Evolutionary conservation across 2,329 filamentous ascomycete species (phyloP).

Genomic region (Aspergillus sp.): DNA sequence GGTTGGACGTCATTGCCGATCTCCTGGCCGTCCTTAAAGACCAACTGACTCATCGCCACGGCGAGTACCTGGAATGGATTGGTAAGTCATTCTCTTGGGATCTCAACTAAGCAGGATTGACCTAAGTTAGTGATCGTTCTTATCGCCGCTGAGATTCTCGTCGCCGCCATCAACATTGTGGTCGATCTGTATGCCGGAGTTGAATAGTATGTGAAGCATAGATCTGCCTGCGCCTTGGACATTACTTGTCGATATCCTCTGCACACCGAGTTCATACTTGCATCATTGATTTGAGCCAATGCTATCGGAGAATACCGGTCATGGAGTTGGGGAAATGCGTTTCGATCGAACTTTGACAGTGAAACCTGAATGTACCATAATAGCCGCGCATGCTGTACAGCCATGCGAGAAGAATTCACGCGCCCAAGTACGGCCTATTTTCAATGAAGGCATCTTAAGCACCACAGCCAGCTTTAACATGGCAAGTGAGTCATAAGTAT

Average conservation of each 20-base stretch:
- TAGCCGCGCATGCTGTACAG: not conserved
- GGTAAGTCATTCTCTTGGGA: slow-evolving; percentile 56
- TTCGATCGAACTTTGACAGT: not conserved
- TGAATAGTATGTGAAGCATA: slow-evolving; percentile 38
- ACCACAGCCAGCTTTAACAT: too few species aligned
- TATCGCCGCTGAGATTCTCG: slow-evolving; percentile 91
- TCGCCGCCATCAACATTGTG: slow-evolving; percentile 89
- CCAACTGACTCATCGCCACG: slow-evolving; percentile 89
- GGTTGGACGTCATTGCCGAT: slow-evolving; percentile 90
- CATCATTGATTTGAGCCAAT: slow-evolving; percentile 1
- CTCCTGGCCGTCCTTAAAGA: slow-evolving; percentile 90
- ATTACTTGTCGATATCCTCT: not conserved
- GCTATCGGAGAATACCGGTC: too few species aligned
- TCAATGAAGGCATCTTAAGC: too few species aligned
- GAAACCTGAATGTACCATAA: slow-evolving; percentile 5
- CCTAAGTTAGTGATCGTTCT: slow-evolving; percentile 75
- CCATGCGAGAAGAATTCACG: not conserved
- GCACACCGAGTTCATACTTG: not conserved
- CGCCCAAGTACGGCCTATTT: too few species aligned
- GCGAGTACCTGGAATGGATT: slow-evolving; percentile 86
- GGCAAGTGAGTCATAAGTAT: too few species aligned
- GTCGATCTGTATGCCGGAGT: slow-evolving; percentile 81
- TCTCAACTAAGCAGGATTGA: not conserved
- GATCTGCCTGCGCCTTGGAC: not conserved
- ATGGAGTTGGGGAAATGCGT: not conserved